These are phyloP conservation scores for Huiozyma naganishii DNA, from an alignment of 805 yeast species.

Conservation along the genomic window DNA sequence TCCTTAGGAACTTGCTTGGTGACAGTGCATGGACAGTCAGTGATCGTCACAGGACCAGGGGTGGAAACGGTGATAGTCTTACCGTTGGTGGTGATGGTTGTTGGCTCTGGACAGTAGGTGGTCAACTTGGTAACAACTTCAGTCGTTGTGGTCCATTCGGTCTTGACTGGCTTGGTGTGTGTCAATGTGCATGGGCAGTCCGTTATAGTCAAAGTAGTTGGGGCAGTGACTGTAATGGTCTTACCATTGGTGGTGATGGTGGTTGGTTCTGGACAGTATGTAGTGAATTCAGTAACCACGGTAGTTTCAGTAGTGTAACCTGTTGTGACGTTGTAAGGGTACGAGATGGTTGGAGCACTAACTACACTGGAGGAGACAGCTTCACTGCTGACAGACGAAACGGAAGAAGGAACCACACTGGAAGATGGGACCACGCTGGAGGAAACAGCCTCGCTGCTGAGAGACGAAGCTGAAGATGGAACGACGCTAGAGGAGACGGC, in stretches of 20 bases:
- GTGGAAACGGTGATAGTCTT: constrained; percentile 63
- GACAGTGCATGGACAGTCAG: constrained; percentile 49
- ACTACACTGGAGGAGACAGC: neutral
- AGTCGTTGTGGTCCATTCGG: constrained; percentile 9
- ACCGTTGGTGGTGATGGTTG: constrained; percentile 54
- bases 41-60: constrained; percentile 75
- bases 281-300: neutral
- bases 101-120: constrained; percentile 76
- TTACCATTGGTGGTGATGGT: neutral
- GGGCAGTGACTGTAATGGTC: neutral
- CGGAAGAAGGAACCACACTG: no score
- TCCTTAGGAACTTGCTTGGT: constrained; percentile 2
- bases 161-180: neutral
- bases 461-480: neutral
- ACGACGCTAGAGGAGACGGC: neutral
- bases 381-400: no score
- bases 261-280: neutral
- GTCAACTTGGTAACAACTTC: constrained; percentile 57
- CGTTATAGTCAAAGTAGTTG: neutral
- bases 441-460: no score
- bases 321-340: neutral
- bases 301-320: neutral
- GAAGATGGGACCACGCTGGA: neutral
- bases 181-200: neutral
- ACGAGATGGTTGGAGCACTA: neutral